Percentiles rank a stretch among this genome's conserved stretches.
These are phyloP conservation scores for Bauhinia variegata DNA, from an alignment of 306 rosid species.

Conservation along the genomic window DNA sequence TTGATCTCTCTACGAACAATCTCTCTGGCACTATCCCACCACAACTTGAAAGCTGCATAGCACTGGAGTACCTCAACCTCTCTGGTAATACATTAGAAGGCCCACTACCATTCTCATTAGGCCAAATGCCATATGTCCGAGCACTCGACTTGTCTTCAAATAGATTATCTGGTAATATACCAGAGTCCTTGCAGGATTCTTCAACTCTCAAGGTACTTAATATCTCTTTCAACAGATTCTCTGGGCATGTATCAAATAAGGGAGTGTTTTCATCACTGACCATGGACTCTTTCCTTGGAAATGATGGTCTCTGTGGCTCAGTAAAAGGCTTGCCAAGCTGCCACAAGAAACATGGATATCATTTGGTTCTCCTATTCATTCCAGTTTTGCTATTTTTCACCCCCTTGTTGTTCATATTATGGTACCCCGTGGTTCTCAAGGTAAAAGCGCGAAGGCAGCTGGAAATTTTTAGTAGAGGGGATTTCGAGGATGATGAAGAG, in stretches of 20 bases:
- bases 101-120: slow-evolving; percentile 68
- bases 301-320: slow-evolving; percentile 68
- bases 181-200: slow-evolving; percentile 62
- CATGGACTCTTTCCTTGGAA: slow-evolving; percentile 67
- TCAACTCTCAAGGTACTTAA: slow-evolving; percentile 67
- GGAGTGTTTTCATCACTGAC: slow-evolving; percentile 71
- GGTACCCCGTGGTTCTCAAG: slow-evolving; percentile 40
- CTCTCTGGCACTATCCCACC: slow-evolving; percentile 73
- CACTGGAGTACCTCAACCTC: slow-evolving; percentile 76
- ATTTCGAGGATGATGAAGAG: slow-evolving; percentile 49
- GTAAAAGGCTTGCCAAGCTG: slow-evolving; percentile 69
- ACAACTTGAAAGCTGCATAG: slow-evolving; percentile 82
- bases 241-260: slow-evolving; percentile 62
- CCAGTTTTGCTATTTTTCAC: slow-evolving; percentile 59
- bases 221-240: slow-evolving; percentile 78
- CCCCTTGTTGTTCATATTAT: slow-evolving; percentile 56
- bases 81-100: slow-evolving; percentile 71
- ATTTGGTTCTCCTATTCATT: slow-evolving; percentile 49
- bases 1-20: slow-evolving; percentile 80
- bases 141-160: slow-evolving; percentile 77
- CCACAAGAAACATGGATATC: slow-evolving; percentile 47
- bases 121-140: slow-evolving; percentile 66
- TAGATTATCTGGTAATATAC: slow-evolving; percentile 63
- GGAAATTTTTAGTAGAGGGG: slow-evolving; percentile 35
- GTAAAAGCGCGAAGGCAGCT: slow-evolving; percentile 41